Evolutionary conservation across 257 asterid genomes (phyloP), one percentile per base, ranked within the genome.

Genomic region (Perilla frutescens): DNA sequence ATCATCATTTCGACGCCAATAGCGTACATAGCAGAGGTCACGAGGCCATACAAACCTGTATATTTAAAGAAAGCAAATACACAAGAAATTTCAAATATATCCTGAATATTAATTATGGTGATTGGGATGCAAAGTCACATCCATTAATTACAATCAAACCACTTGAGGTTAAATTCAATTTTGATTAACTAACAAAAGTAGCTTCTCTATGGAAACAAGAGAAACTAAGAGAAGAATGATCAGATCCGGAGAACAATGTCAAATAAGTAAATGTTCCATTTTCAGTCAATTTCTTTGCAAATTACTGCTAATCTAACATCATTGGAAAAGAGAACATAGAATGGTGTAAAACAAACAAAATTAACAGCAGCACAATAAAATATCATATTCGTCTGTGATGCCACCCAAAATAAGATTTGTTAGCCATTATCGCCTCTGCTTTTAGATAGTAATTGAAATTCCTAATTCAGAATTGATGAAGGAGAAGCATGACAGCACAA

Each of bases 1-100:
- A 82, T 95, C 99, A 82, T 95, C 98, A 83, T 92, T 95, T 73
- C 99, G 89, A 74, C 98, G 99, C 99, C 99, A 95, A 60, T 95
- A 95, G 50, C 99, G 96, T 64, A 92, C 92, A 83, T 95, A 95
- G 84, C 99, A 95, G 74, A 95, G 92, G 82, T 95, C 99, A 68
- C 99, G 98, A 62, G 99, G 98, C 99, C 99, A 95, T 51, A 92
- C 87, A 75, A 92, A 78, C 88, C 99, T 95, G 89, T 67, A 76
- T 48, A 37, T 65, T 74, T 73, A 48, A 65, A 39, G 56, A 72
- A 37, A n/a, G 49, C 55, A 63, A 20, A 70, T 47, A 40, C 68
- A 47, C 26, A 59, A 72, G 47, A 75, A 34, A 66, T 74, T 26
- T 44, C 8, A 62, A 41, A 50, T 20, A 58, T 15, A 32, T 8